phyloP scores from a whole-genome alignment of 495 filamentous ascomycete genomes.

The Penicillium herquei region DNA sequence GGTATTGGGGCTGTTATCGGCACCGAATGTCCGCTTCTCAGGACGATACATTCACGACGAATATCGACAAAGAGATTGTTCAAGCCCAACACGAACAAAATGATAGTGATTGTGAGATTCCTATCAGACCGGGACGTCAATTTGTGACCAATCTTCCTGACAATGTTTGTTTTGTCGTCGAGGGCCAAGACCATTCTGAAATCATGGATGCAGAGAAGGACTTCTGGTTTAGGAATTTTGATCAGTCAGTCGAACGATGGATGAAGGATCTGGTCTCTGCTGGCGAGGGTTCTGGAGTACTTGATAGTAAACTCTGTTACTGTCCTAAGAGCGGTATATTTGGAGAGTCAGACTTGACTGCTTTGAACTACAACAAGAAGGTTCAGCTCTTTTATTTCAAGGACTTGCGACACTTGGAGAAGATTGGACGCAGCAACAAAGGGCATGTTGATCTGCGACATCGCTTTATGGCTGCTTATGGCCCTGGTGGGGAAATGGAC shows the following conservation, averaged over 20 bases:
- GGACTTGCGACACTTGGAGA: slow-evolving; percentile 27
- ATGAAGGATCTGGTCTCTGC: slow-evolving; percentile 21
- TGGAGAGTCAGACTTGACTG: background rate
- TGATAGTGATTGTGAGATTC: background rate
- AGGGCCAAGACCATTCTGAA: slow-evolving; percentile 29
- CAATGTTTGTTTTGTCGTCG: slow-evolving; percentile 29
- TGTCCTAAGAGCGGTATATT: slow-evolving; percentile 10
- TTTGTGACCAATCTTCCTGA: slow-evolving; percentile 20
- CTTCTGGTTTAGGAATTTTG: slow-evolving; percentile 24
- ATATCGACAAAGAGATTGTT: background rate
- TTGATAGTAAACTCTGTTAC: slow-evolving; percentile 20
- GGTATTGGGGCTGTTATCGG: slow-evolving; percentile 33
- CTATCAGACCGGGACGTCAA: slow-evolving; percentile 16
- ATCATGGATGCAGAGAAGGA: slow-evolving; percentile 15
- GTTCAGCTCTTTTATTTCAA: slow-evolving; percentile 30
- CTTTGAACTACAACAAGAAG: slow-evolving; percentile 23
- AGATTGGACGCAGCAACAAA: slow-evolving; percentile 18
- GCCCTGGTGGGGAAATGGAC: slow-evolving; percentile 19
- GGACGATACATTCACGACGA: background rate
- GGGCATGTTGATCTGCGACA: slow-evolving; percentile 24
- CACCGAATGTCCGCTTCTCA: slow-evolving; percentile 16
- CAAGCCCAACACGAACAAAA: no score
- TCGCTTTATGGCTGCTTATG: slow-evolving; percentile 24
- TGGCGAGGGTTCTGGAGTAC: slow-evolving; percentile 15
- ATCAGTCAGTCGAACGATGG: slow-evolving; percentile 15